These are phyloP conservation scores for Penicillium sp. DNA, from an alignment of 2,329 filamentous ascomycete species.

Conservation along the genomic window DNA sequence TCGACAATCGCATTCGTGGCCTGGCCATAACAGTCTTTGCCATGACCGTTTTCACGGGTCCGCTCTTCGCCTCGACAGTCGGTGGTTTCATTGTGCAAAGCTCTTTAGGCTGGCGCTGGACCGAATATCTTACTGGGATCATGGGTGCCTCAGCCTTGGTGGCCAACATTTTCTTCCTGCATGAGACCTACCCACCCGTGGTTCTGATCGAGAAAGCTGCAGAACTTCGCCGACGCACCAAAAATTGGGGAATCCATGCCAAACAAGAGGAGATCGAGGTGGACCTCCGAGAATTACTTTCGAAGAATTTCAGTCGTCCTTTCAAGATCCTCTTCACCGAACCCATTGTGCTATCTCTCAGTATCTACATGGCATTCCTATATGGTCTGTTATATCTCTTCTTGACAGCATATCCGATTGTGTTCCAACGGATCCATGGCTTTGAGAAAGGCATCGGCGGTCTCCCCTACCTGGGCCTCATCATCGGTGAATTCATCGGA, in stretches of 20 bases:
- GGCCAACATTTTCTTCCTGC: conserved; percentile 48
- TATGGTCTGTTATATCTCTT: conserved; percentile 34
- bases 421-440: conserved; percentile 33
- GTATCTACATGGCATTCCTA: conserved; percentile 32
- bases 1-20: conserved; percentile 45
- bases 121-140: conserved; percentile 49
- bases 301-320: conserved; percentile 48
- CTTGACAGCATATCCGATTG: conserved; percentile 34
- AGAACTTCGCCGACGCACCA: conserved; percentile 9
- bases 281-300: conserved; percentile 5
- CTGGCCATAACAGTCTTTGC: conserved; percentile 48
- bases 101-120: conserved; percentile 51
- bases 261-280: conserved; percentile 43
- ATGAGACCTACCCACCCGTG: conserved; percentile 55
- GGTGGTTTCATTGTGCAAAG: conserved; percentile 51
- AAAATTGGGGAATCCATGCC: conserved; percentile 42
- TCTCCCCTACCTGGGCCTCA: conserved; percentile 79
- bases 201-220: conserved; percentile 49
- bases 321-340: conserved; percentile 42
- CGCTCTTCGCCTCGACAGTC: conserved; percentile 49
- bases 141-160: conserved; percentile 50
- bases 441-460: conserved; percentile 67
- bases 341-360: conserved; percentile 42
- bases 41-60: conserved; percentile 50
- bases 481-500: conserved; percentile 64